These are phyloP conservation scores for Elsinoe perseae DNA, from an alignment of 2,329 filamentous ascomycete genomes.

Conservation along the genomic window DNA sequence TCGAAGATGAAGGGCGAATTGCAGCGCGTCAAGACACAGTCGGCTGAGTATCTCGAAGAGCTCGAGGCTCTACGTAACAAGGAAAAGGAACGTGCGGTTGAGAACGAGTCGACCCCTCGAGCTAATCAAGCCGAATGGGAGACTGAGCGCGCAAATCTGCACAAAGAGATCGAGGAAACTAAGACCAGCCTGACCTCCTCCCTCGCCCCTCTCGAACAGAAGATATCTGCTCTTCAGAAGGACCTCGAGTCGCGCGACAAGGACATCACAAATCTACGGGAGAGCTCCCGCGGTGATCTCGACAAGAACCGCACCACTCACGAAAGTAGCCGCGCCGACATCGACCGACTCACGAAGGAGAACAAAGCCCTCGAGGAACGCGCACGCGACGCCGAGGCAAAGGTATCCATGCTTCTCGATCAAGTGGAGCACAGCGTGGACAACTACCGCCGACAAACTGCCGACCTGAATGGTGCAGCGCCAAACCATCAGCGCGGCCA, in stretches of 20 bases:
- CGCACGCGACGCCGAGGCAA: constrained; percentile 82
- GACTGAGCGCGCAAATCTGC: constrained; percentile 59
- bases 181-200: constrained; percentile 62
- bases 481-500: constrained; percentile 38
- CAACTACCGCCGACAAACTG: constrained; percentile 74
- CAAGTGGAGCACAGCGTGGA: constrained; percentile 92
- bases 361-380: constrained; percentile 74
- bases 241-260: constrained; percentile 58
- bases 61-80: constrained; percentile 41
- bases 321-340: constrained; percentile 51
- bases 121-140: constrained; percentile 60
- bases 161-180: constrained; percentile 59
- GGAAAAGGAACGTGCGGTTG: constrained; percentile 18
- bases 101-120: constrained; percentile 22
- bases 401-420: constrained; percentile 85
- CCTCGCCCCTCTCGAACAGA: constrained; percentile 60
- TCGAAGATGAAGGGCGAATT: constrained; percentile 97
- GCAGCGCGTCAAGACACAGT: constrained; percentile 82
- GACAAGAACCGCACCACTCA: constrained; percentile 38
- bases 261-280: constrained; percentile 61
- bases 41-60: constrained; percentile 72
- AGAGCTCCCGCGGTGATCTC: constrained; percentile 47
- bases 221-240: constrained; percentile 60
- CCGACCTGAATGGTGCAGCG: constrained; percentile 25
- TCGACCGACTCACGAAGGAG: constrained; percentile 76